A percentile compares a stretch with the other conserved stretches of the same genome.
Evolutionary conservation across 805 yeast species (phyloP).

Genomic region (Hanseniaspora vineae): DNA sequence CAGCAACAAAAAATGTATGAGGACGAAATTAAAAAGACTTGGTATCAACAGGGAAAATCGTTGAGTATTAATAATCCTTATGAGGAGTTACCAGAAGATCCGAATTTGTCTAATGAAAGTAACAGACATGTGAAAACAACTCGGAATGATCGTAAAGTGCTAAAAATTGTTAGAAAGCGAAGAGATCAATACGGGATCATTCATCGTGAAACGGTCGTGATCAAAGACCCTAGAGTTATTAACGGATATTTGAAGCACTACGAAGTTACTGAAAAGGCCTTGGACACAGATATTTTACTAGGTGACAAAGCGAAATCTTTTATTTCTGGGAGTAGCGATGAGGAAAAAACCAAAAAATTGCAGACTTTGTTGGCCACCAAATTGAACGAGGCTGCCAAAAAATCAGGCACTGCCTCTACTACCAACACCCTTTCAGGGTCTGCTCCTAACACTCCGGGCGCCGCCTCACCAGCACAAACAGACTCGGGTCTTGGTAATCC

Average conservation of each 20-base stretch:
- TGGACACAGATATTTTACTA: conserved; percentile 38
- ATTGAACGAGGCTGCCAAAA: conserved; percentile 29
- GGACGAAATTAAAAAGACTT: conserved; percentile 74
- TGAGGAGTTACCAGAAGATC: conserved; percentile 22
- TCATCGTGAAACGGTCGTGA: conserved; percentile 65
- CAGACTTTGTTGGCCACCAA: conserved; percentile 70
- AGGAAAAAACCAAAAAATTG: conserved; percentile 66
- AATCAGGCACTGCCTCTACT: conserved; percentile 1
- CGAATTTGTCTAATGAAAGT: conserved; percentile 26
- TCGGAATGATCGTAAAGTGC: conserved; percentile 27
- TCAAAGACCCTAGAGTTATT: conserved; percentile 78
- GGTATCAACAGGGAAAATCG: conserved; percentile 72
- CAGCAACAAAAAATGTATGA: conserved; percentile 78
- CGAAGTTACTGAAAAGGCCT: conserved; percentile 52
- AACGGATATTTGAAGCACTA: conserved; percentile 68
- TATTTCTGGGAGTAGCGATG: conserved; percentile 66
- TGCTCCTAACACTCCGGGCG: not conserved
- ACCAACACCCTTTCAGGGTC: conserved; percentile 3
- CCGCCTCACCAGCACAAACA: not conserved
- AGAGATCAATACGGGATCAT: conserved; percentile 76
- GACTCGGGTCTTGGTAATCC: not conserved
- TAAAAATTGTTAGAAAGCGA: conserved; percentile 65
- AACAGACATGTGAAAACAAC: conserved; percentile 16
- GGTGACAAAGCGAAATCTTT: conserved; percentile 17
- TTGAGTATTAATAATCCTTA: conserved; percentile 31